Percentiles rank a stretch among this genome's conserved stretches.
Evolutionary conservation across 805 yeast genomes (phyloP).

Genomic region (Kockiozyma suomiensis): DNA sequence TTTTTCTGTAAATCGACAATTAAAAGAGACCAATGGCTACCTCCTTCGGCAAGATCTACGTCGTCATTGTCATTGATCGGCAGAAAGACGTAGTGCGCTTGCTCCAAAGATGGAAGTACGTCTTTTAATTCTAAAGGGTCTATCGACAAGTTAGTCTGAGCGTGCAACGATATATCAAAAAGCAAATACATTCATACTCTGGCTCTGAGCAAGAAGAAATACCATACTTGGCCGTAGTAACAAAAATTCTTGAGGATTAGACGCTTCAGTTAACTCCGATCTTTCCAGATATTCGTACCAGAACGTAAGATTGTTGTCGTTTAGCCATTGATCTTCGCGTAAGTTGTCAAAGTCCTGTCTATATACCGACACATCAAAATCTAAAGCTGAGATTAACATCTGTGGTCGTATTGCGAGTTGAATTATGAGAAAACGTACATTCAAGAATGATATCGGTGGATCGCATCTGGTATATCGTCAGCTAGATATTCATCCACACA

Average conservation of each 20-base stretch:
- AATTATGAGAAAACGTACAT: slow-evolving; percentile 10
- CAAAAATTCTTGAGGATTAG: slow-evolving; percentile 8
- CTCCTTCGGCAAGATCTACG: slow-evolving; percentile 61
- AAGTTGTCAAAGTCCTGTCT: slow-evolving; percentile 56
- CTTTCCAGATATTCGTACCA: slow-evolving; percentile 60
- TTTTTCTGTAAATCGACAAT: slow-evolving; percentile 54
- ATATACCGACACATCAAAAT: slow-evolving; percentile 33
- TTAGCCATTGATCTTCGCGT: slow-evolving; percentile 70
- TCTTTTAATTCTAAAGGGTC: slow-evolving; percentile 48
- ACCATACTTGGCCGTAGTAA: slow-evolving; percentile 64
- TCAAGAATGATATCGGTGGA: slow-evolving; percentile 28
- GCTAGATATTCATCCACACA: neutral
- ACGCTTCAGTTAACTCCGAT: slow-evolving; percentile 13
- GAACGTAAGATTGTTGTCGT: slow-evolving; percentile 68
- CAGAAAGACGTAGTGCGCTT: slow-evolving; percentile 57
- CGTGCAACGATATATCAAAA: neutral
- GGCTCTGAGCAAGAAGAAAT: slow-evolving; percentile 55
- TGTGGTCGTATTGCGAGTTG: too few relatives aligned
- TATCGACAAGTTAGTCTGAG: neutral
- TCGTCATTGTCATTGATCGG: slow-evolving; percentile 72
- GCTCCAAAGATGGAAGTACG: slow-evolving; percentile 51
- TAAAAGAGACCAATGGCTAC: slow-evolving; percentile 76
- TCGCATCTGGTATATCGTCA: slow-evolving; percentile 22
- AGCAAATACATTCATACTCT: slow-evolving; percentile 15
- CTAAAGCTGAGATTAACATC: too few relatives aligned